A percentile compares a stretch with the other conserved stretches of the same genome.
Conservation (phyloP, 208 protist species). For the Trypanosoma melophagium region DNA sequence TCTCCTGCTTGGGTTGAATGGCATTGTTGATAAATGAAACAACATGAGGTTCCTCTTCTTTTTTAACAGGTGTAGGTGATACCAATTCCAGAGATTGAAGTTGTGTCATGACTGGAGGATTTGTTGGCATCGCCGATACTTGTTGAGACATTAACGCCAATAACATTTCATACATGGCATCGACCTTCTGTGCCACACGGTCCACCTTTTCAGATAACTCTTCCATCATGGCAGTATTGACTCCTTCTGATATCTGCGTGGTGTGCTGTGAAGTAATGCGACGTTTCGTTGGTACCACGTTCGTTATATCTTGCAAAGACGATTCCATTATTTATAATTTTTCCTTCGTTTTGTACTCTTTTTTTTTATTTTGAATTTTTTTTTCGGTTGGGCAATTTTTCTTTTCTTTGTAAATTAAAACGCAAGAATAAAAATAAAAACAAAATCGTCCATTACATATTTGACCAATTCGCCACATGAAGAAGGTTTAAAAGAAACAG, state of each 20-base stretch:
- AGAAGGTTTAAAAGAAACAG: neutral
- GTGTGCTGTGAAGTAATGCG: neutral
- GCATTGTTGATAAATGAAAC: slow-evolving; percentile 5
- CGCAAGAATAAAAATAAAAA: slow-evolving; percentile 10
- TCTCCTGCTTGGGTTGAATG: neutral
- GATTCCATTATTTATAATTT: neutral
- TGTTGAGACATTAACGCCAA: slow-evolving; percentile 6
- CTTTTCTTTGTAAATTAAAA: slow-evolving; percentile 16
- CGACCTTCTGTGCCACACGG: slow-evolving; percentile 18
- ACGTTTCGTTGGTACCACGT: slow-evolving; percentile 16
- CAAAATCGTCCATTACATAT: neutral
- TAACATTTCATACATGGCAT: slow-evolving; percentile 25
- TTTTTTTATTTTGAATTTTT: neutral
- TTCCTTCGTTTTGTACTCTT: neutral
- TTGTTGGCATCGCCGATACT: neutral
- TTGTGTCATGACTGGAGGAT: neutral
- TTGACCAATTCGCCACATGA: neutral
- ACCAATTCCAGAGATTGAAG: neutral
- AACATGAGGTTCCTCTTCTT: slow-evolving; percentile 15
- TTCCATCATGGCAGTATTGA: slow-evolving; percentile 2
- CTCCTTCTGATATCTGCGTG: neutral
- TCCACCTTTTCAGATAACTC: slow-evolving; percentile 24
- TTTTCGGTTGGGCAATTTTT: neutral
- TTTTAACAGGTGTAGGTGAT: neutral
- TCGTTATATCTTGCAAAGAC: slow-evolving; percentile 31